These are phyloP conservation scores for Wallacemonas rigidus DNA, from an alignment of 208 protist species.

Conservation along the genomic window DNA sequence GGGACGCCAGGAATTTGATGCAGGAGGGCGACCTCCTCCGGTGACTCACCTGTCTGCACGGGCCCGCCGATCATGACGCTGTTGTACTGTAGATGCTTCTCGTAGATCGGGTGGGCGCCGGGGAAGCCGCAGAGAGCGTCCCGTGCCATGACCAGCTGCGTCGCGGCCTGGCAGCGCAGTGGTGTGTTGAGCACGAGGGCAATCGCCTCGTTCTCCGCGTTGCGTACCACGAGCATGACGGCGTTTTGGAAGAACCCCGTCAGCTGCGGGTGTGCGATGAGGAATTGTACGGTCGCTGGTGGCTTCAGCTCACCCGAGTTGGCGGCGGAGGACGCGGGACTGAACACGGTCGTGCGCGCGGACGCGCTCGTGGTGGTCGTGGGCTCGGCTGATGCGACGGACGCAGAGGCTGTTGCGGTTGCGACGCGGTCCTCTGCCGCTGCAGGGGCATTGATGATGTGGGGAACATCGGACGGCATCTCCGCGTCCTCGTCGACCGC, in stretches of 20 bases:
- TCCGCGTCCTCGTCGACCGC: slow-evolving; percentile 15
- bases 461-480: not conserved
- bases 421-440: not conserved
- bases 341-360: slow-evolving; percentile 8
- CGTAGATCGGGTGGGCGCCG: slow-evolving; percentile 62
- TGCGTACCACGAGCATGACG: slow-evolving; percentile 68
- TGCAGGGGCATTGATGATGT: too few species aligned
- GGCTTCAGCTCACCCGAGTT: slow-evolving; percentile 14
- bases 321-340: not conserved
- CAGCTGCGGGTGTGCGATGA: slow-evolving; percentile 73
- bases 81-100: slow-evolving; percentile 60
- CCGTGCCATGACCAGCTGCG: slow-evolving; percentile 50
- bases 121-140: slow-evolving; percentile 19
- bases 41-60: slow-evolving; percentile 59
- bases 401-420: not conserved
- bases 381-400: not conserved
- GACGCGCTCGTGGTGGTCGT: slow-evolving; percentile 1
- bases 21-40: slow-evolving; percentile 72
- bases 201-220: slow-evolving; percentile 58
- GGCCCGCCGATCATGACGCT: slow-evolving; percentile 81
- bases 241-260: slow-evolving; percentile 69
- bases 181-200: slow-evolving; percentile 79
- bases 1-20: slow-evolving; percentile 70
- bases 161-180: slow-evolving; percentile 53
- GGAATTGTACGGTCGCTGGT: slow-evolving; percentile 62